A percentile compares a stretch with the other conserved stretches of the same genome.
Conservation (phyloP, 2,329 filamentous ascomycete genomes). For the Byssoonygena ceratinophila region DNA sequence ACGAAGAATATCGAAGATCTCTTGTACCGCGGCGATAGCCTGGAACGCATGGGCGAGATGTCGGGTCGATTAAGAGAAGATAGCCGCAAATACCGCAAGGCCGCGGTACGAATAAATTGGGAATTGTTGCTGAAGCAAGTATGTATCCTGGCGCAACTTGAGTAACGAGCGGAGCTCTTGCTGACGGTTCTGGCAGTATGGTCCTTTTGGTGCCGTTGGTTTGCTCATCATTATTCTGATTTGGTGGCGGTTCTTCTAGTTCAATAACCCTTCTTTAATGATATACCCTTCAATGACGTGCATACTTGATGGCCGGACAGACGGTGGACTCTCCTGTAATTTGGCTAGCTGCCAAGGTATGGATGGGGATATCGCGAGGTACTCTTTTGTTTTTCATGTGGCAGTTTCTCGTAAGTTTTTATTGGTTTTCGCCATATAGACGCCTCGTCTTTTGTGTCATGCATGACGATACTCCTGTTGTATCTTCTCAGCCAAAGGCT, state of each 20-base stretch:
- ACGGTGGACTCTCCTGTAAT: neutral
- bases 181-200: constrained; percentile 49
- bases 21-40: constrained; percentile 81
- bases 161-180: neutral
- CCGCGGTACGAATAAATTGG: constrained; percentile 95
- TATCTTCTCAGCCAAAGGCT: neutral
- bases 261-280: neutral
- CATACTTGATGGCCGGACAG: neutral
- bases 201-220: constrained; percentile 70
- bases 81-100: constrained; percentile 84
- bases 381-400: neutral
- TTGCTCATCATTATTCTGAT: constrained; percentile 78
- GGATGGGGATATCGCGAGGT: neutral
- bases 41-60: constrained; percentile 96
- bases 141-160: constrained; percentile 19
- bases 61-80: constrained; percentile 80
- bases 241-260: constrained; percentile 83
- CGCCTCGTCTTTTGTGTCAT: neutral
- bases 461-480: neutral
- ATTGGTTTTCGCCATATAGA: neutral
- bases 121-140: constrained; percentile 85
- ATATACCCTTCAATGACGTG: constrained; percentile 6
- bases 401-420: neutral
- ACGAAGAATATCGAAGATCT: constrained; percentile 99
- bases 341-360: neutral